phyloP scores from a whole-genome alignment of 768 basidiomycete species.

The Phanerodontia chrysosporium region DNA sequence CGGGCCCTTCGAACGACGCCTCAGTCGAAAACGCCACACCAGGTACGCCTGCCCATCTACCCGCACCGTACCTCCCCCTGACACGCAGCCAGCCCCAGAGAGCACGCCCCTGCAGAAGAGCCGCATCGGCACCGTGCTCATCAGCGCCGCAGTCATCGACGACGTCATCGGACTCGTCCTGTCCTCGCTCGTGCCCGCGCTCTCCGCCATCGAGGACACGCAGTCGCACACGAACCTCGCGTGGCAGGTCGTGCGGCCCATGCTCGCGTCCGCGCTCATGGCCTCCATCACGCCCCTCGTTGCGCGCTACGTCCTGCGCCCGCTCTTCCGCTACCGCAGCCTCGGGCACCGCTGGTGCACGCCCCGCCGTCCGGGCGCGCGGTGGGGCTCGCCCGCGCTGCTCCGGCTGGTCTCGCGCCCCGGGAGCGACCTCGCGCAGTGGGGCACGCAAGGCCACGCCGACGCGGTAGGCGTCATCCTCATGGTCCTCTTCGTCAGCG shows the following conservation, averaged over 20 bases:
- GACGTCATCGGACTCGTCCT: constrained; percentile 62
- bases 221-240: constrained; percentile 25
- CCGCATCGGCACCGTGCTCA: constrained; percentile 51
- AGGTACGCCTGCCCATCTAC: too few species aligned
- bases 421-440: neutral
- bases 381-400: constrained; percentile 10
- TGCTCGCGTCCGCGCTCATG: constrained; percentile 53
- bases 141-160: constrained; percentile 62
- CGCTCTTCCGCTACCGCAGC: constrained; percentile 17
- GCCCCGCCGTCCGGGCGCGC: constrained; percentile 9
- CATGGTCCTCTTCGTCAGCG: constrained; percentile 35
- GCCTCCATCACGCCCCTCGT: constrained; percentile 35
- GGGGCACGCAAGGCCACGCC: constrained; percentile 20
- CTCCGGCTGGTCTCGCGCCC: neutral
- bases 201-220: constrained; percentile 31
- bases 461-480: constrained; percentile 25
- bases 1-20: too few species aligned
- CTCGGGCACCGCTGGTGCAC: constrained; percentile 22
- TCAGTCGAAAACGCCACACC: too few species aligned
- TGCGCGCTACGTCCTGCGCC: constrained; percentile 21
- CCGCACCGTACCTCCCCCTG: neutral
- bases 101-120: constrained; percentile 38
- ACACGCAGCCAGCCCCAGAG: neutral
- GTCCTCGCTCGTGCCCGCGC: constrained; percentile 45
- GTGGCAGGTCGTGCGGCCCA: constrained; percentile 44